Base-by-base conservation (phyloP, 75 land plant genomes). In the Selaginella tamariscina region DNA sequence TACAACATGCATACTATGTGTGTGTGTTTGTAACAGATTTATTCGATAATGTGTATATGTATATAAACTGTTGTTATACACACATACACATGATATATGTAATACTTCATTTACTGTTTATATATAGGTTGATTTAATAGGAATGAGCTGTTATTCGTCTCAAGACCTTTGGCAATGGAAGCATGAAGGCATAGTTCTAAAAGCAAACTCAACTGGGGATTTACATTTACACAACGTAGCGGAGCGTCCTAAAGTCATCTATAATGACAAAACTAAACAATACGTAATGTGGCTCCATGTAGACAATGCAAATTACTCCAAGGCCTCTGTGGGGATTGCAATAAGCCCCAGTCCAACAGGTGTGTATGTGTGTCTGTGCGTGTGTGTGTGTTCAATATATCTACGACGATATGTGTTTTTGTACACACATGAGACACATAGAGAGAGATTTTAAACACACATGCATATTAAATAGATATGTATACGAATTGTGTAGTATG, bases 231-330 rank as follows among this genome's bases (percentile, higher is more conserved):
- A 65, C 24, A 90, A 95, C 73, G 99, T 95, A 23, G 83, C 89
- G 20, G 99, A 95, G 83, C 81, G 99, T 66, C 96, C 99, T 15
- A 95, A 95, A 65, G 99, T 95, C 15, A 77, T 90, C 30, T 91
- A 80, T 75, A 95, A 95, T 55, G 81, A 78, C 1, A 77, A 70
- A 28, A 90, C 89, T 1, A 74, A 77, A 31, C 77, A 84, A 26
- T 95, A 90, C 69, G 84, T 95, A 29, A 95, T 95, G 99, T 95
- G 96, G 96, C 87, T 95, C 96, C 99, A 95, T 65, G 80, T 95
- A 59, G 99, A 95, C 76, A 89, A 82, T 80, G 76, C 64, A 26
- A 94, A 94, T 74, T 94, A 94, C 74, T 87, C 98, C 67, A 94
- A 84, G 62, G 98, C 99, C 2, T 69, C 87, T 22, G 92, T 88